Conservation (phyloP, 768 basidiomycete genomes). For the Psilocybe cyanescens region DNA sequence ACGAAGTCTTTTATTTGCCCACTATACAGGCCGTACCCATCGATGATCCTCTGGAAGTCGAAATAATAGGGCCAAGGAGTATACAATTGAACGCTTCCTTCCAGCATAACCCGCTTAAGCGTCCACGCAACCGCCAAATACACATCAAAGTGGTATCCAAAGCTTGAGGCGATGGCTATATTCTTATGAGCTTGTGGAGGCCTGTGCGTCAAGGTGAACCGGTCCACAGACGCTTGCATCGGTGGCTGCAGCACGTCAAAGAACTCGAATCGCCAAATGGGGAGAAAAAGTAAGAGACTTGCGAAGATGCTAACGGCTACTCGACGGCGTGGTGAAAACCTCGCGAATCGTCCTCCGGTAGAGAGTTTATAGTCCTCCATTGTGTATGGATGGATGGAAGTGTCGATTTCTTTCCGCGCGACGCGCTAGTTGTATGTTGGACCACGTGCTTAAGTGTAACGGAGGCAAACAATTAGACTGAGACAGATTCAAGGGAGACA, state of each 20-base stretch:
- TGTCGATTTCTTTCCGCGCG: neutral
- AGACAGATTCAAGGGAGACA: no score
- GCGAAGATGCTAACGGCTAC: neutral
- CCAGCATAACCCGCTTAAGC: neutral
- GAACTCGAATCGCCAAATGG: neutral
- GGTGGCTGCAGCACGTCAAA: neutral
- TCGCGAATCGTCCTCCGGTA: neutral
- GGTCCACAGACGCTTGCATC: neutral
- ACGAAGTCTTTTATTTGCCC: neutral
- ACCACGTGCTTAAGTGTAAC: no score
- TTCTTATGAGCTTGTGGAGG: neutral
- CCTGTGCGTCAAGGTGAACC: neutral
- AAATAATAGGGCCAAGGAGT: neutral
- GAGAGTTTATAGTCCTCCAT: neutral
- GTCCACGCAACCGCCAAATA: conserved; percentile 9
- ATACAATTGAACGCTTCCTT: neutral
- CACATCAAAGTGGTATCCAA: conserved; percentile 8
- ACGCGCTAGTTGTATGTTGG: no score
- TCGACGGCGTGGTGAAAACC: neutral
- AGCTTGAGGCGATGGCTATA: neutral
- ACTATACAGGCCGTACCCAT: neutral
- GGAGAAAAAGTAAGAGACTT: neutral
- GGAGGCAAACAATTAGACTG: no score
- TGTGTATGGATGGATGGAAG: neutral
- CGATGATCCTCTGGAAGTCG: conserved; percentile 4